Conservation (phyloP, 1,284 basidiomycete genomes). For the Athelia psychrophila region DNA sequence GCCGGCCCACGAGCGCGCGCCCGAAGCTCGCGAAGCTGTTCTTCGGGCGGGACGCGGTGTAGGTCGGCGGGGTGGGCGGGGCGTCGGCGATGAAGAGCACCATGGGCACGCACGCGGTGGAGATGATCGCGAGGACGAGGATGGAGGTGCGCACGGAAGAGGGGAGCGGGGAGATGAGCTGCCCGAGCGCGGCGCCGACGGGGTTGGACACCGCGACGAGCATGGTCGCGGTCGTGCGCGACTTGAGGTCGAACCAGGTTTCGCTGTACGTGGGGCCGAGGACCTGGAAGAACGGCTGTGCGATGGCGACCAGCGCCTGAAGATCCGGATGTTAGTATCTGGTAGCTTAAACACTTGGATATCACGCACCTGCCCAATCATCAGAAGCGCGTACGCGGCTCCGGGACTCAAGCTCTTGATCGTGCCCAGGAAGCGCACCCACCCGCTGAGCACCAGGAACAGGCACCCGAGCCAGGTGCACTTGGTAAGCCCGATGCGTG, state of each 20-base stretch:
- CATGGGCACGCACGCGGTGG: slow-evolving; percentile 54
- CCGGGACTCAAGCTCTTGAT: slow-evolving; percentile 41
- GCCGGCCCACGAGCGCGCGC: slow-evolving; percentile 51
- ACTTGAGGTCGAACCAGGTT: slow-evolving; percentile 72
- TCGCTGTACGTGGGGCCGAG: slow-evolving; percentile 71
- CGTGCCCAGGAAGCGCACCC: slow-evolving; percentile 77
- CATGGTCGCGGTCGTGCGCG: slow-evolving; percentile 80
- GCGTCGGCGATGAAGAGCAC: slow-evolving; percentile 52
- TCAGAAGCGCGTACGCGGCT: slow-evolving; percentile 57
- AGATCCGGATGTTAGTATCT: slow-evolving; percentile 2
- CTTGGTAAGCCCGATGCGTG: slow-evolving; percentile 7
- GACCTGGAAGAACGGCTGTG: slow-evolving; percentile 70
- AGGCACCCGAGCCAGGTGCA: slow-evolving; percentile 25
- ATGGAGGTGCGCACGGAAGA: slow-evolving; percentile 56
- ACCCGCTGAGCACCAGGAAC: slow-evolving; percentile 29
- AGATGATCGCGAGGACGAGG: slow-evolving; percentile 66
- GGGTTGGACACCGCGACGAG: slow-evolving; percentile 72
- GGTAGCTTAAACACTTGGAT: not conserved
- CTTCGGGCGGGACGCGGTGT: slow-evolving; percentile 57
- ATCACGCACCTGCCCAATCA: slow-evolving; percentile 62
- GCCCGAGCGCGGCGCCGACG: slow-evolving; percentile 63
- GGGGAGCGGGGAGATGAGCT: slow-evolving; percentile 66
- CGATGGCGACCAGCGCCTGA: slow-evolving; percentile 50
- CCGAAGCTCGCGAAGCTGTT: slow-evolving; percentile 52
- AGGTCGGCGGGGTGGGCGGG: slow-evolving; percentile 75